These are phyloP conservation scores for Lasiosphaeria hispida DNA, from an alignment of 495 filamentous ascomycete species.

Conservation along the genomic window DNA sequence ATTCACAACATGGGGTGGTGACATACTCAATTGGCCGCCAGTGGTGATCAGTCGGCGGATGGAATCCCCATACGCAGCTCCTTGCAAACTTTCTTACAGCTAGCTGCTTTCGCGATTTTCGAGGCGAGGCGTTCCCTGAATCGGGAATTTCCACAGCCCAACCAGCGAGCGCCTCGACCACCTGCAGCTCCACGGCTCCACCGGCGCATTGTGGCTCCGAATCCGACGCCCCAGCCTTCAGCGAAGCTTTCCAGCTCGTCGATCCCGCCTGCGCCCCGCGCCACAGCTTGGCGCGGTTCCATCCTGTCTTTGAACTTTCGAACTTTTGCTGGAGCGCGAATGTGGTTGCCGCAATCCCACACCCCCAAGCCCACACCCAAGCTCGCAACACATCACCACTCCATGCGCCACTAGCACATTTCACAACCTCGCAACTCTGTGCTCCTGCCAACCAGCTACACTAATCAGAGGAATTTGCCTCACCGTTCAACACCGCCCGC, in stretches of 20 bases:
- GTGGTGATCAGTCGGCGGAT: no score
- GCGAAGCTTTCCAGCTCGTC: not conserved
- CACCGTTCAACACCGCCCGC: conserved; percentile 1
- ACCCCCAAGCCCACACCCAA: not conserved
- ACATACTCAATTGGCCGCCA: conserved; percentile 18
- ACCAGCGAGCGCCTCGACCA: not conserved
- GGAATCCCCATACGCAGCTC: no score
- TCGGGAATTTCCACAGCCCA: conserved; percentile 9
- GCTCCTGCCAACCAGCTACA: no score
- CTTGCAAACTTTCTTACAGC: conserved; percentile 1
- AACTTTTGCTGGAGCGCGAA: no score
- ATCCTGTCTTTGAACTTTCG: no score
- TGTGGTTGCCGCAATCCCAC: not conserved
- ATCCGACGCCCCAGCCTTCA: not conserved
- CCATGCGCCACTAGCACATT: not conserved
- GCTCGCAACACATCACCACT: not conserved
- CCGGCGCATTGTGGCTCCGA: conserved; percentile 1
- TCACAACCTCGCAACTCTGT: not conserved
- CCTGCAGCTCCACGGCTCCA: not conserved
- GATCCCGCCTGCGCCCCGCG: not conserved
- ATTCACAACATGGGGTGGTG: not conserved
- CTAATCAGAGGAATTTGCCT: not conserved
- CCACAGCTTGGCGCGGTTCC: not conserved
- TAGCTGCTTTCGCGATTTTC: not conserved
- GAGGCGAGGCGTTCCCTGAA: no score